phyloP scores from a whole-genome alignment of 768 basidiomycete species.

The Podaxis mareebaensis region DNA sequence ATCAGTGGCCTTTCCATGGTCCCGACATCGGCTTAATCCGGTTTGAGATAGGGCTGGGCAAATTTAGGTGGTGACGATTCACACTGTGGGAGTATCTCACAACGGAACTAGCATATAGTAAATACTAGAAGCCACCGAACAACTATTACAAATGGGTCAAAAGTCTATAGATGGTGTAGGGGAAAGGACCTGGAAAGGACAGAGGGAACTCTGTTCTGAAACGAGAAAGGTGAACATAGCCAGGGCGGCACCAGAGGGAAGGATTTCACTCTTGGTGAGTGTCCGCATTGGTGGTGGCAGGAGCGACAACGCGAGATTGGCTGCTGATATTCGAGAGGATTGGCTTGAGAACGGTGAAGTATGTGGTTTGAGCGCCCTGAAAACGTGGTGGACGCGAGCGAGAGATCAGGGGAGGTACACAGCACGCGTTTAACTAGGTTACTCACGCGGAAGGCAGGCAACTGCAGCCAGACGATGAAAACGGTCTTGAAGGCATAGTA shows the following conservation, averaged over 20 bases:
- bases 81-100: not conserved
- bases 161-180: not conserved
- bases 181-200: not conserved
- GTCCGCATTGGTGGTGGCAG: slow-evolving; percentile 54
- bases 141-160: not conserved
- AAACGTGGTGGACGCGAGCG: slow-evolving; percentile 18
- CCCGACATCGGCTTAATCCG: not conserved
- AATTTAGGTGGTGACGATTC: not conserved
- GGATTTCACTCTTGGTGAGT: slow-evolving; percentile 32
- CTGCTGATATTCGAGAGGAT: slow-evolving; percentile 65
- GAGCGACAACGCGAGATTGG: slow-evolving; percentile 43
- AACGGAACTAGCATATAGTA: not conserved
- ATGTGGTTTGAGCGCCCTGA: slow-evolving; percentile 86
- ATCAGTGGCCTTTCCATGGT: no score
- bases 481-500: slow-evolving; percentile 92
- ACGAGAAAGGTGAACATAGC: not conserved
- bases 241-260: slow-evolving; percentile 3
- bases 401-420: slow-evolving; percentile 21
- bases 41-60: not conserved
- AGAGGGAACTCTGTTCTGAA: not conserved
- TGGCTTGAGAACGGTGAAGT: slow-evolving; percentile 77
- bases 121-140: not conserved
- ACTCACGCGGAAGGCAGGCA: slow-evolving; percentile 81
- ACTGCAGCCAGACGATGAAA: slow-evolving; percentile 92
- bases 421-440: slow-evolving; percentile 13